These are phyloP conservation scores for Eucommia ulmoides DNA, from an alignment of 257 asterid species.

Conservation along the genomic window DNA sequence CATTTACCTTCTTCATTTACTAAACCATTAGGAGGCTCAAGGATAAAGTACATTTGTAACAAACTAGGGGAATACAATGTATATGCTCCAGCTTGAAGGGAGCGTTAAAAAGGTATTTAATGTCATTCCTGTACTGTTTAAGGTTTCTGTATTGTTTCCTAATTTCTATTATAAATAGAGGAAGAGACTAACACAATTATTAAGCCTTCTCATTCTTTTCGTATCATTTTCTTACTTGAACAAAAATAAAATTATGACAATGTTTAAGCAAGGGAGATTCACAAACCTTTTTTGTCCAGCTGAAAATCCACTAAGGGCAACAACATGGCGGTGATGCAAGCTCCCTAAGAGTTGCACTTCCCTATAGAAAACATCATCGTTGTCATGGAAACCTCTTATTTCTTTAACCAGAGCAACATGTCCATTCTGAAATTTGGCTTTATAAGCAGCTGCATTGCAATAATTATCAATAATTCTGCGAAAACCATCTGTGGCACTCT, in stretches of 20 bases:
- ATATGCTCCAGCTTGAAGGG: too few species aligned
- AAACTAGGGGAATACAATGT: too few species aligned
- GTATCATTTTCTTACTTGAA: too few species aligned
- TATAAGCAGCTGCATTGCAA: constrained; percentile 36
- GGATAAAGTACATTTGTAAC: too few species aligned
- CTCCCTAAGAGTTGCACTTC: constrained; percentile 53
- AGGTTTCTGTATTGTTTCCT: too few species aligned
- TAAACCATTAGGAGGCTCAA: too few species aligned
- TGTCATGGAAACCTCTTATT: constrained; percentile 27
- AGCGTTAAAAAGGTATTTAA: too few species aligned
- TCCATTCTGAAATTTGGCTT: constrained; percentile 63
- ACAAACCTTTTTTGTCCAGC: constrained; percentile 53
- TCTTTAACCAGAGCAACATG: constrained; percentile 47
- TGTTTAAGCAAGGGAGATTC: constrained; percentile 5
- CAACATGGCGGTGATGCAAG: constrained; percentile 88
- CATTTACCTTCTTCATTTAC: too few species aligned
- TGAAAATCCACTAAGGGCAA: constrained; percentile 56
- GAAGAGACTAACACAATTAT: too few species aligned
- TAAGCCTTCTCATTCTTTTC: too few species aligned
- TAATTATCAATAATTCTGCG: constrained; percentile 33
- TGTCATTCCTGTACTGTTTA: too few species aligned
- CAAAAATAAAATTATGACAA: not conserved
- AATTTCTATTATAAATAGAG: too few species aligned
- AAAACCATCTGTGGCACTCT: constrained; percentile 85
- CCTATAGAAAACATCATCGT: constrained; percentile 37